Evolutionary conservation across 2,329 filamentous ascomycete species (phyloP).

Genomic region (Trichophyton mentagrophytes): DNA sequence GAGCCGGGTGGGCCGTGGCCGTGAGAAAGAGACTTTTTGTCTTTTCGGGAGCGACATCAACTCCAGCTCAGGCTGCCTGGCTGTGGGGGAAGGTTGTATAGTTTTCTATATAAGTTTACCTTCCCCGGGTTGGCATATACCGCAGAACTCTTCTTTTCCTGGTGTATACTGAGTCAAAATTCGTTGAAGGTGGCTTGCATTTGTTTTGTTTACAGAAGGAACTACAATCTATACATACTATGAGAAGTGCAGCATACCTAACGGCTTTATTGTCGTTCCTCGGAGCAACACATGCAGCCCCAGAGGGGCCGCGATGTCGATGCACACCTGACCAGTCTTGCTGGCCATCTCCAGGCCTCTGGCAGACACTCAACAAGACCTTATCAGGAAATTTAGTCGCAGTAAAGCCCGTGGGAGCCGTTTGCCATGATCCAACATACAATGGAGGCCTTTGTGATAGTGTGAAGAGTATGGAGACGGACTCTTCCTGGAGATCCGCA

Average conservation of each 20-base stretch:
- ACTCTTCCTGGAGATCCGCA: slow-evolving; percentile 26
- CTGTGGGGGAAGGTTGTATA: background rate
- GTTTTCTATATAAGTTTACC: background rate
- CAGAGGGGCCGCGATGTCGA: slow-evolving; percentile 13
- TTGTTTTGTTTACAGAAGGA: background rate
- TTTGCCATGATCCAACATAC: slow-evolving; percentile 42
- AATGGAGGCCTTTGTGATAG: slow-evolving; percentile 33
- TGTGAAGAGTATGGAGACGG: slow-evolving; percentile 12
- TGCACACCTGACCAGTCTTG: slow-evolving; percentile 42
- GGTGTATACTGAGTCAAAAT: background rate
- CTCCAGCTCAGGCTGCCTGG: background rate
- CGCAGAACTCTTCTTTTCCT: background rate
- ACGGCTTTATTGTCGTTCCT: slow-evolving; percentile 4
- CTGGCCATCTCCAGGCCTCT: slow-evolving; percentile 40
- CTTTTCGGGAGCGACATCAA: background rate
- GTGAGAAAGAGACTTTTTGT: background rate
- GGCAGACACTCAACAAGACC: slow-evolving; percentile 41
- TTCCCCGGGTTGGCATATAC: background rate
- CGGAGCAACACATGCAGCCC: background rate
- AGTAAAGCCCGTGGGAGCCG: slow-evolving; percentile 40
- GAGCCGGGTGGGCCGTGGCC: background rate
- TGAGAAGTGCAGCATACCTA: background rate
- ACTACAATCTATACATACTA: background rate
- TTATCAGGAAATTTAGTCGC: slow-evolving; percentile 40
- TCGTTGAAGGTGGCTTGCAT: background rate